phyloP scores from a whole-genome alignment of 2,329 filamentous ascomycete species.

The Colletotrichum spinosum region DNA sequence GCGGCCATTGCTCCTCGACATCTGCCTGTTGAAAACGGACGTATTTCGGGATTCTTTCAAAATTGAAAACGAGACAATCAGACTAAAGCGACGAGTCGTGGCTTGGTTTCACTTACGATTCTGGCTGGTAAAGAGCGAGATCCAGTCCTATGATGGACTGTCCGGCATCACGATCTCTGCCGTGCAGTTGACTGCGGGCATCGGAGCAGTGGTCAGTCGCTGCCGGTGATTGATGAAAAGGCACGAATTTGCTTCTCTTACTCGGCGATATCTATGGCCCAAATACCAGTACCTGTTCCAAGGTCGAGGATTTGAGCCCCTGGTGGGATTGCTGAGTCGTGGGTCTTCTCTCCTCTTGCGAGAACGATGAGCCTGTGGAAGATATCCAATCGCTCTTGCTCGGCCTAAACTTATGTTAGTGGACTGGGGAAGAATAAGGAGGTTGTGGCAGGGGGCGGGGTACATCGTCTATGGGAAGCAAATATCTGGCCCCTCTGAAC shows the following conservation, averaged over 20 bases:
- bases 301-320: constrained; percentile 68
- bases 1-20: constrained; percentile 79
- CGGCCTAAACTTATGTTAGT: constrained; percentile 58
- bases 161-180: too few relatives aligned
- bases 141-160: constrained; percentile 51
- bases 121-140: constrained; percentile 53
- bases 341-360: constrained; percentile 62
- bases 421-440: not conserved
- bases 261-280: constrained; percentile 88
- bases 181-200: too few relatives aligned
- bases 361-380: constrained; percentile 82
- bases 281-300: constrained; percentile 91
- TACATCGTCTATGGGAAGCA: constrained; percentile 83
- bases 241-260: constrained; percentile 54
- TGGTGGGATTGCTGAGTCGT: constrained; percentile 33
- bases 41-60: constrained; percentile 61
- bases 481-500: constrained; percentile 76
- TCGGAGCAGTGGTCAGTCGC: too few relatives aligned
- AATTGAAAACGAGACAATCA: constrained; percentile 57
- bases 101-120: constrained; percentile 49
- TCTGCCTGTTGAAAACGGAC: constrained; percentile 58
- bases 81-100: too few relatives aligned
- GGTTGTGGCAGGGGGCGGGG: constrained; percentile 40
- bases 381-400: constrained; percentile 83
- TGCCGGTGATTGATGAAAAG: too few relatives aligned